Evolutionary conservation across 1,284 basidiomycete species (phyloP), one percentile per base, ranked within the genome.

Genomic region (Macrocystidia cucumis): DNA sequence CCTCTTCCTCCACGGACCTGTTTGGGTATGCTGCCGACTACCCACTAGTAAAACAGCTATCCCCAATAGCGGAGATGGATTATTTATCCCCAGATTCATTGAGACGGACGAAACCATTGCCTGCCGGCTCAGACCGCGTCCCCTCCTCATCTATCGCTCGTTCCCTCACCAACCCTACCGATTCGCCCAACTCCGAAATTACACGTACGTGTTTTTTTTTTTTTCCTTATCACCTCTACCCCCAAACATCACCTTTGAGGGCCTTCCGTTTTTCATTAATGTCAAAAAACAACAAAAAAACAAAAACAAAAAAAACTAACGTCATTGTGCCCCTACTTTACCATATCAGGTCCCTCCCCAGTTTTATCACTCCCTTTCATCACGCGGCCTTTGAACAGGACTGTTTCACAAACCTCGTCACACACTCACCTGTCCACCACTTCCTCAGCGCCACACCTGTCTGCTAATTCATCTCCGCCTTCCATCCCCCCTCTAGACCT

Each of bases 401-500:
- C 74, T 5, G 55, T 65, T 17, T 74, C 72, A 5, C 72, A 74
- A 43, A 68, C 67, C 1, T 81, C 78, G 4, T 73, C 72, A 5
- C 65, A 65, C 34, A 74, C 71, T 2, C 69, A 74, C 38, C 59
- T 60, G 20, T 74, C 75, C 2, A 57, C 52, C 9, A 47, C 42
- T 11, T 54, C 54, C 3, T 51, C 54, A 6, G 29, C 46, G n/a
- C 41, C 41, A 18, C 42, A 40, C 22, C 43, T 30, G n/a, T 48
- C 54, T 5, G 49, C 39, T 36, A 54, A 56, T 42, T 53, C 45
- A 14, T 57, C 54, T 1, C 55, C 72, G 2, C 70, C 75, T 1
- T 54, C 56, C 13, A 69, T 78, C 30, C 69, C 74, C 4, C 72
- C 74, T 3, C 55, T 78, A 21, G 76, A 80, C 44, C 54, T 77